Evolutionary conservation across 2,329 filamentous ascomycete genomes (phyloP), one percentile per base, ranked within the genome.

Genomic region (Aspergillus hortae): DNA sequence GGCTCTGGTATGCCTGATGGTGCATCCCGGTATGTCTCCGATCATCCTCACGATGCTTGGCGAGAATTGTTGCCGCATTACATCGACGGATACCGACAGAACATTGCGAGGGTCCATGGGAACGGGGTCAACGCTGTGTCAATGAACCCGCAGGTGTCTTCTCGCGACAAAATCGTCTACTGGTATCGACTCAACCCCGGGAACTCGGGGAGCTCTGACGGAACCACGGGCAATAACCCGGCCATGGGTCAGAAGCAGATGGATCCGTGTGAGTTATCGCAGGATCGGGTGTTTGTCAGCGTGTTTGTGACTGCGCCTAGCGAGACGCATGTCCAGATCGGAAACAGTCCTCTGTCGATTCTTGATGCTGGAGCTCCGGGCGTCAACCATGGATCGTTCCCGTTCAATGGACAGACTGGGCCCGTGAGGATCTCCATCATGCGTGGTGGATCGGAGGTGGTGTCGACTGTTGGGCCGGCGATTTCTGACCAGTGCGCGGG

Each of bases 1-100:
- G 67, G 77, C 7, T 70, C 75, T 6, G 74, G 76, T 30, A 74
- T 80, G n/a, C 77, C 79, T 2, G 59, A 69, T 3, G 79, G 78
- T 5, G 77, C 80, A 32, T 52, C 60, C 25, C 55, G 51, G 23
- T 67, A 65, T 41, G 61, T 65, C 23, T 51, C 53, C 14, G 54
- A 57, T 25, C 56, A 59, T 33, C 57, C 62, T 10, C 65, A 67
- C 42, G 63, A 66, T 33, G 61, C 60, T 12, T 67, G 65, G 65
- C 52, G 65, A 10, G 48, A 49, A 9, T 47, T 68, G 15, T 45
- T 73, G 14, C 71, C 71, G 4, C 67, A 67, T 50, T 61, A 65
- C 44, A 71, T 73, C 46, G 63, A 66, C 30, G 56, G 62, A n/a
- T 74, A 71, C 57, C 71, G 55, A 30, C 53, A 52, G 19, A 53